Percentiles rank a stretch among this genome's conserved stretches.
phyloP scores from a whole-genome alignment of 176 grass and related monocot species.

The Oryza glumipatula region DNA sequence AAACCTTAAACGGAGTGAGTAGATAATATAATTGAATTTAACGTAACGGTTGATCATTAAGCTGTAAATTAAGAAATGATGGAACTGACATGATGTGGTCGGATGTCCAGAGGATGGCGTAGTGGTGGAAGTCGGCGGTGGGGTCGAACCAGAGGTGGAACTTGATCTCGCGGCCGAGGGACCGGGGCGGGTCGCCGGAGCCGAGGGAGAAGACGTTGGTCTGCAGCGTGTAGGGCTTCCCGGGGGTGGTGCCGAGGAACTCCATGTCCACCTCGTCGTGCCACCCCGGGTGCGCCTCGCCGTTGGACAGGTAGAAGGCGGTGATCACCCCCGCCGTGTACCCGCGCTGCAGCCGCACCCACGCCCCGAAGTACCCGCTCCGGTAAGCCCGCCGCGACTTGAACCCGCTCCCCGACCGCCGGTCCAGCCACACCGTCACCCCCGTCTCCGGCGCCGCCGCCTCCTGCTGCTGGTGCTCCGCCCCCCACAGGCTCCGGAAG shows the following conservation, averaged over 20 bases:
- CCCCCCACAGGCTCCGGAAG: slow-evolving; percentile 66
- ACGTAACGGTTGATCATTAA: too few relatives aligned
- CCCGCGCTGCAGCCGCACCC: slow-evolving; percentile 61
- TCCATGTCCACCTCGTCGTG: slow-evolving; percentile 85
- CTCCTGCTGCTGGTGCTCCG: slow-evolving; percentile 54
- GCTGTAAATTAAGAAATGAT: too few relatives aligned
- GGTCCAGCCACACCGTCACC: slow-evolving; percentile 70
- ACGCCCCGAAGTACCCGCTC: slow-evolving; percentile 64
- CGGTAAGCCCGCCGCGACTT: slow-evolving; percentile 57
- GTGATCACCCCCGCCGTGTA: slow-evolving; percentile 87
- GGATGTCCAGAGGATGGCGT: slow-evolving; percentile 49
- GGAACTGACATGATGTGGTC: slow-evolving; percentile 34
- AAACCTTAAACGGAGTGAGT: too few relatives aligned
- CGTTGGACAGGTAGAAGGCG: slow-evolving; percentile 78
- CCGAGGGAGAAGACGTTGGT: slow-evolving; percentile 74
- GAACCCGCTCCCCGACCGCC: slow-evolving; percentile 70
- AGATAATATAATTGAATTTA: too few relatives aligned
- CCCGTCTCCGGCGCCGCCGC: background rate
- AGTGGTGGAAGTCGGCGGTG: slow-evolving; percentile 48
- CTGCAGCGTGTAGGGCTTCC: slow-evolving; percentile 68
- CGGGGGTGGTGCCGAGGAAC: slow-evolving; percentile 62
- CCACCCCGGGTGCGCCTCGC: slow-evolving; percentile 59
- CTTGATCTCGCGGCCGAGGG: slow-evolving; percentile 67
- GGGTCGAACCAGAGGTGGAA: slow-evolving; percentile 74
- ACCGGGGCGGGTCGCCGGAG: slow-evolving; percentile 52